phyloP scores from a whole-genome alignment of 2,329 filamentous ascomycete species.

The Neocucurbitaria cava region DNA sequence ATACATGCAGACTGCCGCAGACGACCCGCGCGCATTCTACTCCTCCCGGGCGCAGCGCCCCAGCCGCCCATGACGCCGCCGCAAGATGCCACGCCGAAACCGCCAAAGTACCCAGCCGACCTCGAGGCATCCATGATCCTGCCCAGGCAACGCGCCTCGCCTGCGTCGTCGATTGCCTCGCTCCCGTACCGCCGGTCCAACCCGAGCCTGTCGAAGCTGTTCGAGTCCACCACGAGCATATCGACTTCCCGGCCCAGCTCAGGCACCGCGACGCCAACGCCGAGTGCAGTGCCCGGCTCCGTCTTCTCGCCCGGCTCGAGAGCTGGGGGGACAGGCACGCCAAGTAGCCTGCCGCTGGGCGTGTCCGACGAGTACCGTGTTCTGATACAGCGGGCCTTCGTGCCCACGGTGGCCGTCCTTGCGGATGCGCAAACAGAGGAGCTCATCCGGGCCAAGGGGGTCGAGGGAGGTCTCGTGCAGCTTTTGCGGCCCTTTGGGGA shows the following conservation, averaged over 20 bases:
- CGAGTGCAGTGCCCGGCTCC: conserved; percentile 45
- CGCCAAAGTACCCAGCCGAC: conserved; percentile 60
- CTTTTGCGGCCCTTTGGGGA: conserved; percentile 92
- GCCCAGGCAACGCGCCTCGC: conserved; percentile 66
- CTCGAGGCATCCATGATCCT: conserved; percentile 67
- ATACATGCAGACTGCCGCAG: conserved; percentile 45
- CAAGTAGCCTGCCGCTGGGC: conserved; percentile 50
- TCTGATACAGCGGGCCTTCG: conserved; percentile 82
- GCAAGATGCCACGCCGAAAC: conserved; percentile 48
- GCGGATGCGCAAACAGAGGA: conserved; percentile 87
- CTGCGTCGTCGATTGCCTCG: conserved; percentile 65
- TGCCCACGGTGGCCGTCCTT: conserved; percentile 86
- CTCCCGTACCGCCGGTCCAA: conserved; percentile 63
- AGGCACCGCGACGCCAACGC: conserved; percentile 53
- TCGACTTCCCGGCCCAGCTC: conserved; percentile 51
- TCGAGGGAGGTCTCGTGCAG: conserved; percentile 81
- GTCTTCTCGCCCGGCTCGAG: conserved; percentile 54
- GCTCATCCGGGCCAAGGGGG: conserved; percentile 82
- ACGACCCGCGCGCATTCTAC: conserved; percentile 35
- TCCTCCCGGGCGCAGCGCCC: conserved; percentile 45
- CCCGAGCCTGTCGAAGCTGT: conserved; percentile 60
- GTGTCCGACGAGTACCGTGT: conserved; percentile 63
- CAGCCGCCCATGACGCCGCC: conserved; percentile 50
- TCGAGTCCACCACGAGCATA: conserved; percentile 58
- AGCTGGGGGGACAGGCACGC: conserved; percentile 47